Percentiles rank a stretch among this genome's conserved stretches.
Conservation (phyloP, 2,329 filamentous ascomycete species). For the Aspergillus neotritici region DNA sequence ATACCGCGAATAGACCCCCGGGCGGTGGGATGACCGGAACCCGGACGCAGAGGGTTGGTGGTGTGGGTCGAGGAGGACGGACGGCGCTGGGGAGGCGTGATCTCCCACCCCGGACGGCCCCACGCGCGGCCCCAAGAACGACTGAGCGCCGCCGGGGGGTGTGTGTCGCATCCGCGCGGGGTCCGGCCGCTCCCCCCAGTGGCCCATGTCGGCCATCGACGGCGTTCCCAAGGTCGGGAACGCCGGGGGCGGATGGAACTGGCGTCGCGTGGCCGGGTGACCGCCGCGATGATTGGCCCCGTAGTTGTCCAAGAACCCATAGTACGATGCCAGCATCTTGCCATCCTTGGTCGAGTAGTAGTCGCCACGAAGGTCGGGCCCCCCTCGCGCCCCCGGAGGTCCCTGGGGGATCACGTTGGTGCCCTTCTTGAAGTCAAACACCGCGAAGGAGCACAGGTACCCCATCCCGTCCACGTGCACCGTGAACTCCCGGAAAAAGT, state of each 20-base stretch:
- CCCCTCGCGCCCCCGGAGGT: constrained; percentile 25
- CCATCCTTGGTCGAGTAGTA: constrained; percentile 94
- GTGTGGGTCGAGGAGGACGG: constrained; percentile 44
- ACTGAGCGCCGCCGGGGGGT: constrained; percentile 20
- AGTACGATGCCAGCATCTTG: constrained; percentile 97
- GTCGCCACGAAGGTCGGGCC: constrained; percentile 71
- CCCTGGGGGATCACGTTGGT: constrained; percentile 50
- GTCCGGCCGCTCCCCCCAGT: constrained; percentile 38
- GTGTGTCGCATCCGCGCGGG: constrained; percentile 15
- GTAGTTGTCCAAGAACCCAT: constrained; percentile 92
- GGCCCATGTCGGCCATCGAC: constrained; percentile 41
- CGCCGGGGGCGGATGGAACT: constrained; percentile 68
- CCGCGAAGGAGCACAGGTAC: constrained; percentile 93
- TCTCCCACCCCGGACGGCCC: constrained; percentile 21
- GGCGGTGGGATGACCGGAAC: constrained; percentile 26
- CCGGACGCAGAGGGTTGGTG: constrained; percentile 41
- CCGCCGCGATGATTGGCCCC: constrained; percentile 65
- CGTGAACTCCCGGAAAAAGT: constrained; percentile 97
- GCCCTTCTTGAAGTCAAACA: constrained; percentile 92
- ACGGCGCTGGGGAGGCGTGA: constrained; percentile 35
- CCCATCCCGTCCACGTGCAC: constrained; percentile 94
- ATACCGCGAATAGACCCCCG: constrained; percentile 25
- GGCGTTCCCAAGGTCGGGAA: constrained; percentile 67
- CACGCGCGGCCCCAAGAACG: constrained; percentile 25
- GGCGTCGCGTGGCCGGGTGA: constrained; percentile 42